Base-by-base conservation (phyloP, 1,139 yeast genomes). In the Cylindricascospora bacillispora region DNA sequence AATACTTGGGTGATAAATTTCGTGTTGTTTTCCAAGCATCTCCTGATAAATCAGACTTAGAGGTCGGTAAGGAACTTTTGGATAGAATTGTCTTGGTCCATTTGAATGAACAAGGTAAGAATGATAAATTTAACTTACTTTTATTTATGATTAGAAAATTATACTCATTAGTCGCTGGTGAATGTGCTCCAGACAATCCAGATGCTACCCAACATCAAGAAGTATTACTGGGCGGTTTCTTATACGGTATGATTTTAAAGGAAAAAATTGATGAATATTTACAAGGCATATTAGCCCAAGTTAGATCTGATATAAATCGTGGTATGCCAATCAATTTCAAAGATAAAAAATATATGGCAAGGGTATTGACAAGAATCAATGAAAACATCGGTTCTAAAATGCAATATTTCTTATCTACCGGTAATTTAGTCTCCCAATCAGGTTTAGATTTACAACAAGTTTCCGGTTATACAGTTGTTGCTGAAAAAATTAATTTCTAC, bases 141-240 rank as follows among this genome's bases (percentile, higher is more conserved):
- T 59, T 86, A 39, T 89, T 86, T 59, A 89, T 89, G 97, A 76
- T 89, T 48, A 74, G 98, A 65, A 92, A 89, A 59, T 69, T 89
- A 37, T 92, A 92, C 56, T 70, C 97, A 1, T 67, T 92, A 42
- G 97, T 89, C 29, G 95, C 95, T 24, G 97, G 97, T 35, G 95
- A 86, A 52, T 86, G 97, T 59, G 66, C 89, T 35, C 92, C 95
- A 15, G 99, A 89, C 57, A 89, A 92, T 61, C 98, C 99, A 50
- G 99, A 89, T 76, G 93, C 97, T 25, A 83, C 95, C 6, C 98
- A 92, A 63, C 97, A 89, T 65, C 99, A 89, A 62, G 99, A 89
- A 62, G 85, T 89, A 19, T 63, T 89, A 41, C 67, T 89, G 34
- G 98, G 98, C 39, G 99, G 99, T 14, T 85, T 89, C 69, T 65